phyloP scores from a whole-genome alignment of 164 flowering plant genomes.

The Echeveria elegans region DNA sequence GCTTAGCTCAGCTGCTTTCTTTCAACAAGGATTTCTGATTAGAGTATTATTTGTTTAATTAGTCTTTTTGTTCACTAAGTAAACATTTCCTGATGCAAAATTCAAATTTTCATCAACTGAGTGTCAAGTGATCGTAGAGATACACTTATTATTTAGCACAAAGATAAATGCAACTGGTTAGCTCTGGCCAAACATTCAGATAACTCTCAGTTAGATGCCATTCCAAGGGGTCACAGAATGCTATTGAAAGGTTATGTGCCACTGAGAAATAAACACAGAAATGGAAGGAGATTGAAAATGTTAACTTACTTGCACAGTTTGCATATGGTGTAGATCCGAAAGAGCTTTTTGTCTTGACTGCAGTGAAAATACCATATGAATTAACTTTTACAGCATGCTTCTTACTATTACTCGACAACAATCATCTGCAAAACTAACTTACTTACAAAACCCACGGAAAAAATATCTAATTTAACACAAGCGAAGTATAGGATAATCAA shows the following conservation, averaged over 20 bases:
- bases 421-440: background rate
- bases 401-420: background rate
- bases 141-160: no score
- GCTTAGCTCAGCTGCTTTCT: background rate
- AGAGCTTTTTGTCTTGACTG: slow-evolving; percentile 89
- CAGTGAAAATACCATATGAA: background rate
- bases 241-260: background rate
- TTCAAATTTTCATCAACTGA: background rate
- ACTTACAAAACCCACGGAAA: background rate
- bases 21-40: background rate
- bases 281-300: no score
- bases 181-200: no score
- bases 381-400: background rate
- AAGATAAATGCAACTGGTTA: no score
- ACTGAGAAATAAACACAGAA: no score
- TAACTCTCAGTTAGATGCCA: no score
- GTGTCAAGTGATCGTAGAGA: background rate
- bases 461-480: background rate
- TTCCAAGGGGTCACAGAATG: no score
- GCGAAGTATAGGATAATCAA: background rate
- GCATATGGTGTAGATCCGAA: slow-evolving; percentile 69
- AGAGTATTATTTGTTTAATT: background rate
- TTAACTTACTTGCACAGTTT: slow-evolving; percentile 49
- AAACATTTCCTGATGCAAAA: background rate
- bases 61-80: background rate